phyloP scores from a whole-genome alignment of 2,329 filamentous ascomycete species.

The Colletotrichum magnum region DNA sequence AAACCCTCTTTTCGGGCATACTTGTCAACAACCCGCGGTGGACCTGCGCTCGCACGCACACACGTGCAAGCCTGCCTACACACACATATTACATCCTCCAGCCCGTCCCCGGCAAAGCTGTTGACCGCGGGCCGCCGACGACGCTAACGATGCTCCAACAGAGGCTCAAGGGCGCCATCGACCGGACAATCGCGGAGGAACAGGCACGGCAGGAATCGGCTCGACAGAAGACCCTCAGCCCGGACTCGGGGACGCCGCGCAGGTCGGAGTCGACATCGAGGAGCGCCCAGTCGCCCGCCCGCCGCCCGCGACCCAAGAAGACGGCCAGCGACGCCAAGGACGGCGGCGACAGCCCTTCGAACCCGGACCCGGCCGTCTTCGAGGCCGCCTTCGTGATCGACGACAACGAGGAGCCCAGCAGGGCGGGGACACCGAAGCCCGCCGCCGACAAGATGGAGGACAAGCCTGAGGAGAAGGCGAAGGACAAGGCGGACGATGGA shows the following conservation, averaged over 20 bases:
- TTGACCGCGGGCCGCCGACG: conserved; percentile 4
- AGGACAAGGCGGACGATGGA: conserved; percentile 42
- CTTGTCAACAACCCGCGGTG: too few relatives aligned
- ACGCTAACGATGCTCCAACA: conserved; percentile 51
- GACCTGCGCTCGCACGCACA: background rate
- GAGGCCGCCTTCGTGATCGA: conserved; percentile 90
- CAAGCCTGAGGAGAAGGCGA: conserved; percentile 40
- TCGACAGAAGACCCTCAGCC: conserved; percentile 31
- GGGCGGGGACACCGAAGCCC: conserved; percentile 70
- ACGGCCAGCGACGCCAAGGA: conserved; percentile 43
- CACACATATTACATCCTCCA: background rate
- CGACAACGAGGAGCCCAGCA: conserved; percentile 80
- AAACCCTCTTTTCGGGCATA: conserved; percentile 19
- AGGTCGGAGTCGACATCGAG: conserved; percentile 53
- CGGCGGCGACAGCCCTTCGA: conserved; percentile 59
- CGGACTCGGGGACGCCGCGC: conserved; percentile 31
- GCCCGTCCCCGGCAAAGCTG: background rate
- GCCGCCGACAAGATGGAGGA: conserved; percentile 49
- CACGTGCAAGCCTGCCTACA: too few relatives aligned
- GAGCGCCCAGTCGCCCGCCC: conserved; percentile 34
- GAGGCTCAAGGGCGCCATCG: conserved; percentile 88
- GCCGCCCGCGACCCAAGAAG: conserved; percentile 58
- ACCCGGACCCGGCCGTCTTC: conserved; percentile 89
- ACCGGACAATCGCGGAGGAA: conserved; percentile 91
- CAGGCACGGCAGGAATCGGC: conserved; percentile 80